phyloP scores from a whole-genome alignment of 2,329 filamentous ascomycete genomes.

The Apiospora kogelbergensis region DNA sequence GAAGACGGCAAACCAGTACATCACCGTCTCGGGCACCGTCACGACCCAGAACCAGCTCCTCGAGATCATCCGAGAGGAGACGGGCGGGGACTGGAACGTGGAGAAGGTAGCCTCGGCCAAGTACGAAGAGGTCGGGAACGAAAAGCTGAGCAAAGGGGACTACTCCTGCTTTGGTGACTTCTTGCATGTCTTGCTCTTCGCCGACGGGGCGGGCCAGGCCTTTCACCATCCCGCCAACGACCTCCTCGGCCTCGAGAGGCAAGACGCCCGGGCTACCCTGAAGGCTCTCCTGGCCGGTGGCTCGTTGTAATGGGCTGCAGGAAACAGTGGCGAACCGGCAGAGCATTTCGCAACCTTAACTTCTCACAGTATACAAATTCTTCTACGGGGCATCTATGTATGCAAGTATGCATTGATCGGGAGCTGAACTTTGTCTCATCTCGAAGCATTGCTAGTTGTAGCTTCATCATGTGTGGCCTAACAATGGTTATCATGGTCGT shows the following conservation, averaged over 20 bases:
- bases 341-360: too few relatives aligned
- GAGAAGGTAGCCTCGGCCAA: slow-evolving; percentile 35
- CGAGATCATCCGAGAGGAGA: slow-evolving; percentile 49
- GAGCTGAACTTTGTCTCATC: too few relatives aligned
- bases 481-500: background rate
- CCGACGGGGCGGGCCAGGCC: slow-evolving; percentile 25
- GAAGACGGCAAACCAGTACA: slow-evolving; percentile 56
- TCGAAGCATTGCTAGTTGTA: too few relatives aligned
- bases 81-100: slow-evolving; percentile 47
- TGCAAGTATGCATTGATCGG: too few relatives aligned
- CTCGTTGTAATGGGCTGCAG: background rate
- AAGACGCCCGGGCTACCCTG: slow-evolving; percentile 19
- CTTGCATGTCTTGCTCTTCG: slow-evolving; percentile 22
- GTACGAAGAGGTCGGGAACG: slow-evolving; percentile 37
- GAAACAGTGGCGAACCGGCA: too few relatives aligned
- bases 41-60: slow-evolving; percentile 60
- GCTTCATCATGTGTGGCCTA: too few relatives aligned
- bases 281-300: background rate
- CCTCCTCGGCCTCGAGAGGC: slow-evolving; percentile 26
- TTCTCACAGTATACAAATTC: too few relatives aligned
- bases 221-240: slow-evolving; percentile 22
- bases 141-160: slow-evolving; percentile 42
- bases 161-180: slow-evolving; percentile 31
- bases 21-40: slow-evolving; percentile 57
- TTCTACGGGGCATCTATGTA: too few relatives aligned